Evolutionary conservation across 164 flowering plant species (phyloP).

Genomic region (Piper betle): DNA sequence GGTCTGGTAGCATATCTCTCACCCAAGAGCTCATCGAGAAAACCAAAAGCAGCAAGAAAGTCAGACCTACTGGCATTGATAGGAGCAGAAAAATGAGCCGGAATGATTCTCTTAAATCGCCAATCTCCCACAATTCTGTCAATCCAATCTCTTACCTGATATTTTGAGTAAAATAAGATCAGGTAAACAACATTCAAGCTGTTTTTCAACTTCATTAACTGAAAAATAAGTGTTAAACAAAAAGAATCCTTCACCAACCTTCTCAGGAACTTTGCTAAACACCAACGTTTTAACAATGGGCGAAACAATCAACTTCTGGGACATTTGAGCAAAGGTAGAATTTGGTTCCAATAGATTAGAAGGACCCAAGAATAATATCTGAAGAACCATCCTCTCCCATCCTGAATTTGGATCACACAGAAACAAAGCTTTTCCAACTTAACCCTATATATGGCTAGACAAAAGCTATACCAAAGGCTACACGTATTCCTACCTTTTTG

Average conservation of each 20-base stretch:
- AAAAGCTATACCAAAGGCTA: background rate
- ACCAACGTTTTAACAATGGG: constrained; percentile 94
- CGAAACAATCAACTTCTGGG: constrained; percentile 92
- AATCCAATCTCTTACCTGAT: constrained; percentile 82
- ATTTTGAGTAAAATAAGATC: background rate
- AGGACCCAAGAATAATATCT: constrained; percentile 90
- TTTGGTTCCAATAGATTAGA: constrained; percentile 88
- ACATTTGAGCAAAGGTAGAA: constrained; percentile 88
- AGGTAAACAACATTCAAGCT: background rate
- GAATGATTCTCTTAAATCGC: constrained; percentile 86
- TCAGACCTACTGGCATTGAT: constrained; percentile 72
- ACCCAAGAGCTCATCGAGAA: constrained; percentile 81
- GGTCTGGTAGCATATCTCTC: constrained; percentile 60
- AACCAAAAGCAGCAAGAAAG: constrained; percentile 78
- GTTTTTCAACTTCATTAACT: background rate
- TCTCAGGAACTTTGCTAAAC: constrained; percentile 98
- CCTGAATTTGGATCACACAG: constrained; percentile 26
- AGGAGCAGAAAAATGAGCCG: constrained; percentile 92
- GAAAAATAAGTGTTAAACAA: background rate
- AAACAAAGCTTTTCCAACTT: background rate
- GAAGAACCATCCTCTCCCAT: constrained; percentile 99
- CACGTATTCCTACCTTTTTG: constrained; percentile 52
- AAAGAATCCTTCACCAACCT: constrained; percentile 40
- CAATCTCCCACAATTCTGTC: constrained; percentile 66
- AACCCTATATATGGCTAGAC: background rate